Percentiles rank a stretch among this genome's conserved stretches.
Conservation (phyloP, 495 filamentous ascomycete species). For the Diplogelasinospora grovesii region DNA sequence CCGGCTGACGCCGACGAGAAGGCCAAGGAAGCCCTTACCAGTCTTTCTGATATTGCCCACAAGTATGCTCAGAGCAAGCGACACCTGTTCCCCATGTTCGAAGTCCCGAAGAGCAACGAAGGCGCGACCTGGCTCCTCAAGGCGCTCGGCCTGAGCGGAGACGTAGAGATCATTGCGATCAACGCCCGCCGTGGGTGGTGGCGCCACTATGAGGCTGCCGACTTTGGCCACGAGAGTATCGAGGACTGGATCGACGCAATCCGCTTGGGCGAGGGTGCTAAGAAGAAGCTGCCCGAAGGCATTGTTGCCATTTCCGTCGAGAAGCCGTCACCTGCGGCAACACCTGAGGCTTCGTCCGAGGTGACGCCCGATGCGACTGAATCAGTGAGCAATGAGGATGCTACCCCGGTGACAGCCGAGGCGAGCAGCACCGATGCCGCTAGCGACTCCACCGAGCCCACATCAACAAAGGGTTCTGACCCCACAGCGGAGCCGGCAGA, state of each 20-base stretch:
- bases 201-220: slow-evolving; percentile 55
- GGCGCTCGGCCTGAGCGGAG: slow-evolving; percentile 52
- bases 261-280: slow-evolving; percentile 74
- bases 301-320: slow-evolving; percentile 56
- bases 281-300: slow-evolving; percentile 72
- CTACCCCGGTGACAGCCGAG: slow-evolving; percentile 32
- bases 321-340: slow-evolving; percentile 28
- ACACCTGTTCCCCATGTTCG: slow-evolving; percentile 77
- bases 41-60: slow-evolving; percentile 65
- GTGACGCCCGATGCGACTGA: slow-evolving; percentile 36
- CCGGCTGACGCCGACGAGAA: slow-evolving; percentile 48
- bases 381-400: slow-evolving; percentile 13
- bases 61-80: slow-evolving; percentile 58
- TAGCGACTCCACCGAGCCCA: slow-evolving; percentile 16
- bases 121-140: slow-evolving; percentile 49
- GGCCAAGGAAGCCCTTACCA: slow-evolving; percentile 52
- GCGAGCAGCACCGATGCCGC: slow-evolving; percentile 24
- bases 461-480: slow-evolving; percentile 20
- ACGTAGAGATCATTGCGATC: slow-evolving; percentile 66
- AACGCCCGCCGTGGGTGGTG: slow-evolving; percentile 86
- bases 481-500: slow-evolving; percentile 25
- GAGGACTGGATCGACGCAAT: slow-evolving; percentile 87
- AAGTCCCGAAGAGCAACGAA: slow-evolving; percentile 58
- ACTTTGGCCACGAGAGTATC: slow-evolving; percentile 54
- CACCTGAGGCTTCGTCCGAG: slow-evolving; percentile 29